These are phyloP conservation scores for Daedaleopsis nitida DNA, from an alignment of 768 basidiomycete species.

Conservation along the genomic window DNA sequence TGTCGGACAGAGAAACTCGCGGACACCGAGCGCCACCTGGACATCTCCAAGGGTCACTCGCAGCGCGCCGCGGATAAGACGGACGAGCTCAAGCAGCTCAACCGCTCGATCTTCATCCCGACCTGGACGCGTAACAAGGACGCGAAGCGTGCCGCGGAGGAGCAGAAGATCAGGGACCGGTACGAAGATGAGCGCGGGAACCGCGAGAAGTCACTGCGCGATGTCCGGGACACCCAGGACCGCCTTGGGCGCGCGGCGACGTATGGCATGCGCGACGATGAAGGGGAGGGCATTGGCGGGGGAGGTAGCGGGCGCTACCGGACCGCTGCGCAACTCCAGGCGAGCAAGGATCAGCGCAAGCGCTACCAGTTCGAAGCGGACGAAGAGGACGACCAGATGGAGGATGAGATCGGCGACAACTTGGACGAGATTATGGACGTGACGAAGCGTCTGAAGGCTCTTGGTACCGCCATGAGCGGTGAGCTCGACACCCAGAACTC, in stretches of 20 bases:
- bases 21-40: constrained; percentile 93
- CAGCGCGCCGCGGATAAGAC: constrained; percentile 90
- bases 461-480: constrained; percentile 81
- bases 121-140: constrained; percentile 94
- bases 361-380: constrained; percentile 92
- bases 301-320: constrained; percentile 43
- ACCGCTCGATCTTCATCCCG: constrained; percentile 92
- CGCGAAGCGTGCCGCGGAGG: constrained; percentile 83
- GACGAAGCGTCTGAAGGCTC: constrained; percentile 74
- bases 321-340: constrained; percentile 52
- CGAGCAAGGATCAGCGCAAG: constrained; percentile 69
- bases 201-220: constrained; percentile 82
- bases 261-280: constrained; percentile 51
- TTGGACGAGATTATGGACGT: constrained; percentile 82
- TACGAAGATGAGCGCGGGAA: constrained; percentile 86
- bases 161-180: constrained; percentile 79
- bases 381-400: constrained; percentile 89
- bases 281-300: constrained; percentile 44
- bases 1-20: constrained; percentile 73
- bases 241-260: constrained; percentile 76
- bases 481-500: constrained; percentile 88
- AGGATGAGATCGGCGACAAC: constrained; percentile 93
- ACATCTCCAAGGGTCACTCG: constrained; percentile 87
- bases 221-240: constrained; percentile 85
- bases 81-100: constrained; percentile 90